Conservation (phyloP, 1,139 yeast species). For the Blastobotrys aristatus region DNA sequence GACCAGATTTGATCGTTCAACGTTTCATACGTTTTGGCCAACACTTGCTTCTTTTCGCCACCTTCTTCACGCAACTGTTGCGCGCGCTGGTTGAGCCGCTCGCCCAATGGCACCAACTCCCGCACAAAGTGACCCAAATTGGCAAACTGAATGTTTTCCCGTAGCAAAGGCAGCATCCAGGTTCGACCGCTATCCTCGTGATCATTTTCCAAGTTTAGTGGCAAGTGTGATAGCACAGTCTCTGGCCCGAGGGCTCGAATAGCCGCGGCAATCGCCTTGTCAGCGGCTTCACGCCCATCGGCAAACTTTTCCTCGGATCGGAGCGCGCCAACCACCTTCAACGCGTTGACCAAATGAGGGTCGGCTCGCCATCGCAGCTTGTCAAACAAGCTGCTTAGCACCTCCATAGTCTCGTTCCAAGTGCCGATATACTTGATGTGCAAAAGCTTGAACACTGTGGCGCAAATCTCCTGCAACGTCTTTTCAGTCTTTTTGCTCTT, state of each 20-base stretch:
- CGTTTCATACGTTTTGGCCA: constrained; percentile 72
- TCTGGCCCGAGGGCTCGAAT: constrained; percentile 83
- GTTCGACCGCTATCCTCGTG: constrained; percentile 70
- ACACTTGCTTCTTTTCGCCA: constrained; percentile 43
- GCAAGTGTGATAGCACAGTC: constrained; percentile 64
- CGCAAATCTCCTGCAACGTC: constrained; percentile 48
- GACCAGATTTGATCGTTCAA: constrained; percentile 91
- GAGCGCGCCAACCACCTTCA: constrained; percentile 79
- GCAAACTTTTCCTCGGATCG: constrained; percentile 70
- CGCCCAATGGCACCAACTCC: constrained; percentile 63
- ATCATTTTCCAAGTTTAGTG: constrained; percentile 71
- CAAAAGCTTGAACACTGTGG: constrained; percentile 49
- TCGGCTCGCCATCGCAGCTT: constrained; percentile 63
- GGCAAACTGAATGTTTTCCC: constrained; percentile 78
- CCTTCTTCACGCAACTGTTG: constrained; percentile 36
- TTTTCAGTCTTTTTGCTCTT: constrained; percentile 50
- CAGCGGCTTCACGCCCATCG: constrained; percentile 74
- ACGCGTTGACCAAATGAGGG: constrained; percentile 63
- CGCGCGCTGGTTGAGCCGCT: constrained; percentile 50
- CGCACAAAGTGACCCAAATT: constrained; percentile 57
- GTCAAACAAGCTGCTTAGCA: constrained; percentile 57
- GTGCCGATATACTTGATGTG: constrained; percentile 74
- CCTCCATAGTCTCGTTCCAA: constrained; percentile 67
- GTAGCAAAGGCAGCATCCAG: constrained; percentile 88
- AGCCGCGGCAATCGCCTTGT: constrained; percentile 72